Base-by-base conservation (phyloP, 2,329 filamentous ascomycete species). In the Fusarium compactum region DNA sequence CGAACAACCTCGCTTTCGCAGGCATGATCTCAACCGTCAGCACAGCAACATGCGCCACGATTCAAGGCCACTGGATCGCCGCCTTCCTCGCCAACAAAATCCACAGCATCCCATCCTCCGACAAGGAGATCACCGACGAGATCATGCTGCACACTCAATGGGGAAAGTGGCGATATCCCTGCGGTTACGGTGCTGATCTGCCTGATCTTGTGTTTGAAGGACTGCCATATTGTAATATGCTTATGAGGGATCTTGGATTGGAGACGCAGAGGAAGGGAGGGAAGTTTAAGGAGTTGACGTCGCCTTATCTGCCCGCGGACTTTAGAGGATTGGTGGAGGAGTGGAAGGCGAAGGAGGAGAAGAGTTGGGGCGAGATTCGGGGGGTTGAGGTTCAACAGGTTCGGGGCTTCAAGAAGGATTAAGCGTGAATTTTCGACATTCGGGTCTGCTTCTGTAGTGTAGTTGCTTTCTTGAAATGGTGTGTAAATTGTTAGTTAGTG, bases 121-220 rank as follows among this genome's bases (percentile, higher is more conserved):
- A 88, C 4, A 79, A 82, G 5, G 69, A 76, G 40, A 69, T 86
- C 8, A 78, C 76, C n/a, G 82, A 84, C 58, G 85, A 91, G 70
- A 87, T 90, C 0, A 85, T 90, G 47, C 80, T 94, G 25, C 84
- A 91, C 73, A 89, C 85, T 2, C 87, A 91, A 47, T 95, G 91
- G 76, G 90, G 90, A 2, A 87, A 85, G 62, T 90, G 90, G 86
- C 85, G 92, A n/a, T 91, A 91, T 69, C 88, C 90, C 2, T 85
- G 82, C 4, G 91, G 91, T 0, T 90, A 89, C 70, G 91, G 91
- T 0, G 83, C 81, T 20, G 84, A 83, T 74, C 82, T 86, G 54
- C 90, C 90, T 0, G 92, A 93, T 76, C 89, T 94, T 69, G 90
- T 92, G 14, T 94, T 95, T 73, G 92, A 95, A 89, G 94, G 78